These are phyloP conservation scores for Cercospora sojina DNA, from an alignment of 2,329 filamentous ascomycete genomes.

Conservation along the genomic window DNA sequence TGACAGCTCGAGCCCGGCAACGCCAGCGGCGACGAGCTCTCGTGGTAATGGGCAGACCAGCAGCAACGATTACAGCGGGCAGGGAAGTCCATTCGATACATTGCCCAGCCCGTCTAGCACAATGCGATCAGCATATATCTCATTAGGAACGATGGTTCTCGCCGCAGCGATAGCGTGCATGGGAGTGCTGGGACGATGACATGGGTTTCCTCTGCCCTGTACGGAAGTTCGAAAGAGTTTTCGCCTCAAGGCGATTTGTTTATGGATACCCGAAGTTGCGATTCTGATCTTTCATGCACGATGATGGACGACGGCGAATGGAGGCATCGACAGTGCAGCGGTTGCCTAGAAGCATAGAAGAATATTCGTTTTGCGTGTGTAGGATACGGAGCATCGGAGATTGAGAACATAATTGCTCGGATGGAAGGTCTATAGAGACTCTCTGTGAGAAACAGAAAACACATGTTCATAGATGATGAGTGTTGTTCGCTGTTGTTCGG, in stretches of 20 bases:
- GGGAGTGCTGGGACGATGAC: not conserved
- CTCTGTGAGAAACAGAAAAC: not conserved
- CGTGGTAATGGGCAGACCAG: conserved; percentile 35
- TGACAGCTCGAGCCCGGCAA: conserved; percentile 24
- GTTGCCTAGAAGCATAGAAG: not conserved
- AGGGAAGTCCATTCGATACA: conserved; percentile 49
- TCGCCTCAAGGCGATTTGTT: not conserved
- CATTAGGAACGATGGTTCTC: not conserved
- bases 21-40: conserved; percentile 21
- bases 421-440: not conserved
- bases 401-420: not conserved
- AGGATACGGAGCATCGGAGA: not conserved
- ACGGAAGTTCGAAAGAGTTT: not conserved
- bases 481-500: not conserved
- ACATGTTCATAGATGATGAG: not conserved
- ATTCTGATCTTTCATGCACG: not conserved
- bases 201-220: not conserved
- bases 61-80: conserved; percentile 40
- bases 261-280: not conserved
- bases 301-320: not conserved
- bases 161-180: not conserved
- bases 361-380: not conserved
- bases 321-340: not conserved
- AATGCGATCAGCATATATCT: not conserved
- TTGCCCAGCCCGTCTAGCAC: conserved; percentile 20